Evolutionary conservation across 2,329 filamentous ascomycete genomes (phyloP).

Genomic region (Meredithiella fracta): DNA sequence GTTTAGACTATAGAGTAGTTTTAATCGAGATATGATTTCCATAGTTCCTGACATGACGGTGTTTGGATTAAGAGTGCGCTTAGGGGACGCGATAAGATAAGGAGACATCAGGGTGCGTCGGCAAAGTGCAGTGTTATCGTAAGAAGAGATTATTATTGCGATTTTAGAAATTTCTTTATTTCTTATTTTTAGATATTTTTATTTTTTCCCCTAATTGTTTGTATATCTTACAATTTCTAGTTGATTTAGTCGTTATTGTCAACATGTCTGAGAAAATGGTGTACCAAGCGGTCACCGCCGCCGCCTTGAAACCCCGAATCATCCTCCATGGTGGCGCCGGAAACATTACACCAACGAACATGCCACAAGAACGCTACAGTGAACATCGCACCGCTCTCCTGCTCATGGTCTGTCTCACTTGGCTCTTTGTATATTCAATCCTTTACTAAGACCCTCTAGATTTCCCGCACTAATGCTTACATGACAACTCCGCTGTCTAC

Average conservation of each 20-base stretch:
- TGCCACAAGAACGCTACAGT: constrained; percentile 40
- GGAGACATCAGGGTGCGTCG: neutral
- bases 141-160: neutral
- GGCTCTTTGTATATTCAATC: neutral
- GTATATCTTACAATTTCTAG: neutral
- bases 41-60: too few relatives aligned
- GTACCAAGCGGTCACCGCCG: neutral
- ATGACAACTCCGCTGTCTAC: constrained; percentile 24
- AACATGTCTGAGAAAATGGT: constrained; percentile 8
- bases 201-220: neutral
- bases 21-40: too few relatives aligned
- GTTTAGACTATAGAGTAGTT: too few relatives aligned
- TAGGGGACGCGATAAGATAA: neutral
- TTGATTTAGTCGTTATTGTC: neutral
- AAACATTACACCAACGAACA: constrained; percentile 43
- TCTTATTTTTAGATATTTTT: neutral
- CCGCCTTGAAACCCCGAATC: constrained; percentile 34
- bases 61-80: neutral
- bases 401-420: constrained; percentile 32
- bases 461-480: constrained; percentile 29
- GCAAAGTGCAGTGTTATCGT: neutral
- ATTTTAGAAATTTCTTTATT: neutral
- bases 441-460: constrained; percentile 19
- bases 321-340: constrained; percentile 62
- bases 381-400: constrained; percentile 45